Percentiles rank a stretch among this genome's conserved stretches.
Conservation (phyloP, 371 early-diverging fungal species). For the Dentiscutata heterogama region DNA sequence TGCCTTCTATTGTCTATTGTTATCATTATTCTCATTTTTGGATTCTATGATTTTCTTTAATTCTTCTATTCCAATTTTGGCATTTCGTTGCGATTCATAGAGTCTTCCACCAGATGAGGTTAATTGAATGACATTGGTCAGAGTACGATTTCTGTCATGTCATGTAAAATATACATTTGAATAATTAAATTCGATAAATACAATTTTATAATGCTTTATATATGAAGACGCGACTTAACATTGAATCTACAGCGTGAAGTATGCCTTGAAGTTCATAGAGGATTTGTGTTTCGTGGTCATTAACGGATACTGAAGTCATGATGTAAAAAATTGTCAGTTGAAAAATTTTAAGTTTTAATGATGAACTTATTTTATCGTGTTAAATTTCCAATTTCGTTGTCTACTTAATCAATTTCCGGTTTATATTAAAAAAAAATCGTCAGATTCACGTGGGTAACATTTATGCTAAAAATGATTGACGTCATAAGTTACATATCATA, state of each 20-base stretch:
- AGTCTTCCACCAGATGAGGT: slow-evolving; percentile 10
- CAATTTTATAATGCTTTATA: neutral
- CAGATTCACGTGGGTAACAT: no score
- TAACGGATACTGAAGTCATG: neutral
- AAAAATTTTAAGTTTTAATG: no score
- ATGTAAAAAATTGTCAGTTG: no score
- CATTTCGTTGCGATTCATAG: neutral
- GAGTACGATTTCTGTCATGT: neutral
- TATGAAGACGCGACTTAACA: neutral
- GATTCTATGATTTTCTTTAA: neutral
- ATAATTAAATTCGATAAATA: neutral
- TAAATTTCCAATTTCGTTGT: neutral
- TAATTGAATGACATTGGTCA: neutral
- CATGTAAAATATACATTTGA: no score
- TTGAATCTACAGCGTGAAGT: slow-evolving; percentile 11
- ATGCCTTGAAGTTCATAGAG: slow-evolving; percentile 26
- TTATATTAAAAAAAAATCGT: no score
- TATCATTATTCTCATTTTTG: neutral
- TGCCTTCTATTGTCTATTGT: no score
- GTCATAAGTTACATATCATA: no score
- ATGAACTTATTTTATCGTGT: no score
- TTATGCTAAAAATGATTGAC: no score
- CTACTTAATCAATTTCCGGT: no score
- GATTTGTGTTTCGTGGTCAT: slow-evolving; percentile 11
- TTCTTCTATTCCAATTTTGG: neutral